Evolutionary conservation across 768 basidiomycete species (phyloP).

Genomic region (Termitomyces sp.): DNA sequence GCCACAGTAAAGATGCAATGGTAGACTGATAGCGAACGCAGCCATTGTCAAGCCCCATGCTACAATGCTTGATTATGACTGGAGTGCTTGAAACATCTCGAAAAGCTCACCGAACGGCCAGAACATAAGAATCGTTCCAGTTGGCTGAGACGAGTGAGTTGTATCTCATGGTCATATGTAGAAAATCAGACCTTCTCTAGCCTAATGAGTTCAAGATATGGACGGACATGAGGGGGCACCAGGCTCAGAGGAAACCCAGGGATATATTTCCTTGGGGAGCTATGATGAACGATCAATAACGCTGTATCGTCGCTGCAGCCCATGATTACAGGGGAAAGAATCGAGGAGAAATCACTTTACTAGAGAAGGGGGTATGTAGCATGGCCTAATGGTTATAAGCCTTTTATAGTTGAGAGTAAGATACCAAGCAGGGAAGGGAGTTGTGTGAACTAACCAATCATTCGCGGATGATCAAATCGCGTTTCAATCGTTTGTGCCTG

Average conservation of each 20-base stretch:
- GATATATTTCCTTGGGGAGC: slow-evolving; percentile 1
- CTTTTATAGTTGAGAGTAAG: slow-evolving; percentile 11
- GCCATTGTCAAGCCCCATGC: slow-evolving; percentile 50
- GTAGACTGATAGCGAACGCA: slow-evolving; percentile 28
- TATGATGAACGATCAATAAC: slow-evolving; percentile 19
- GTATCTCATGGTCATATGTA: neutral
- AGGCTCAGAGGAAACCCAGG: slow-evolving; percentile 28
- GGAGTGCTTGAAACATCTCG: neutral
- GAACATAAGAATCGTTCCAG: slow-evolving; percentile 46
- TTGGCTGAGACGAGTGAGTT: slow-evolving; percentile 27
- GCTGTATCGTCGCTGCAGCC: slow-evolving; percentile 18
- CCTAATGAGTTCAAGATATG: slow-evolving; percentile 46
- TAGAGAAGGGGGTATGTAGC: neutral
- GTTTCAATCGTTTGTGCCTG: slow-evolving; percentile 10
- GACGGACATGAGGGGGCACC: slow-evolving; percentile 22
- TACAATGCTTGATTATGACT: slow-evolving; percentile 10
- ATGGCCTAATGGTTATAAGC: neutral
- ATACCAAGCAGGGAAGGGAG: neutral
- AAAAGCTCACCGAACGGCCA: slow-evolving; percentile 41
- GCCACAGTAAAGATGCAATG: slow-evolving; percentile 23
- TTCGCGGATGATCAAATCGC: neutral
- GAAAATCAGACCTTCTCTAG: slow-evolving; percentile 37
- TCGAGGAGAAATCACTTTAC: neutral
- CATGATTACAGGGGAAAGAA: slow-evolving; percentile 8
- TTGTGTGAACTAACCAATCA: neutral